Conservation (phyloP, 140 eudicot species). For the Oenanthe javanica region DNA sequence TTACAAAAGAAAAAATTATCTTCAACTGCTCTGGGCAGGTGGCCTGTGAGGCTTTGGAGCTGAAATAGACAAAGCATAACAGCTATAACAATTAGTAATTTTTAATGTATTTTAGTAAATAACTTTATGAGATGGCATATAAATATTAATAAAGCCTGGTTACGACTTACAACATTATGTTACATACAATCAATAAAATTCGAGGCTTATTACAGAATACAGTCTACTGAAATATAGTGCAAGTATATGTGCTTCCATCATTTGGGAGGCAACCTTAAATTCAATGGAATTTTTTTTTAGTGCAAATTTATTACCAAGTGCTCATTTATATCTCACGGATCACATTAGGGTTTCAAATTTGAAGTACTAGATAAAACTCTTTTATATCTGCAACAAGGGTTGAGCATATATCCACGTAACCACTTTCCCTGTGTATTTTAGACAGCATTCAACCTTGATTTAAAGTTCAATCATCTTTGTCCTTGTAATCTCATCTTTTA, state of each 20-base stretch:
- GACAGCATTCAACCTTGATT: background rate
- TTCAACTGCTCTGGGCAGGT: slow-evolving; percentile 10
- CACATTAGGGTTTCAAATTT: background rate
- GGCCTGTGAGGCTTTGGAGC: slow-evolving; percentile 25
- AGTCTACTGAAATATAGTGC: background rate
- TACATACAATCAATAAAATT: background rate
- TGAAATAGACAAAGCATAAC: background rate
- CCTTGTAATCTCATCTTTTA: background rate
- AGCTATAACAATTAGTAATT: background rate
- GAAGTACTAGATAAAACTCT: background rate
- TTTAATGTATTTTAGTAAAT: background rate
- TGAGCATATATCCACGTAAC: background rate
- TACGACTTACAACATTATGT: background rate
- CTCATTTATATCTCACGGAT: background rate
- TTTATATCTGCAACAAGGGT: background rate
- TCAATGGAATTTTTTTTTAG: too few relatives aligned
- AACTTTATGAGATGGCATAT: background rate
- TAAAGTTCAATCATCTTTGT: background rate
- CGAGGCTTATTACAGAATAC: background rate
- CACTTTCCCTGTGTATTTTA: background rate
- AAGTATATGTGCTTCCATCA: background rate
- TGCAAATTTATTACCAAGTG: background rate
- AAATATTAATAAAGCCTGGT: background rate
- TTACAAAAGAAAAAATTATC: background rate
- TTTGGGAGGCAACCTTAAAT: background rate